Evolutionary conservation across 768 basidiomycete genomes (phyloP).

Genomic region (Boletus rubropictus): DNA sequence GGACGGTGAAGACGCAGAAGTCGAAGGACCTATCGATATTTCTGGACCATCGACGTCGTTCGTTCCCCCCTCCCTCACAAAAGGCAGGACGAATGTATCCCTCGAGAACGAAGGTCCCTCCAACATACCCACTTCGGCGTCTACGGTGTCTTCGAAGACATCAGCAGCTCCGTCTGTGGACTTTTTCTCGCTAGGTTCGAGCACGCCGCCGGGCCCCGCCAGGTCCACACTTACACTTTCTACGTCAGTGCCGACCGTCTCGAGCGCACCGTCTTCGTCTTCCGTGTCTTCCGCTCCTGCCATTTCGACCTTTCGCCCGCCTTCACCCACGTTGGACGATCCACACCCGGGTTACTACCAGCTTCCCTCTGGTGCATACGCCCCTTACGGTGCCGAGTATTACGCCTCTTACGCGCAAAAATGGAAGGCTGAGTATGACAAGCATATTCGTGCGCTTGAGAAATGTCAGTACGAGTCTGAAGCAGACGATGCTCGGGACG

Average conservation of each 20-base stretch:
- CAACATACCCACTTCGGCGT: constrained; percentile 3
- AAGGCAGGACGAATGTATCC: constrained; percentile 55
- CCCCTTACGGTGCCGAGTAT: constrained; percentile 63
- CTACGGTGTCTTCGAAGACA: constrained; percentile 4
- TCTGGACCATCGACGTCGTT: constrained; percentile 40
- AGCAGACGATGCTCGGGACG: constrained; percentile 43
- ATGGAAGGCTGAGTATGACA: constrained; percentile 71
- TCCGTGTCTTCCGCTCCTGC: constrained; percentile 61
- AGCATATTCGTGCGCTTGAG: constrained; percentile 66
- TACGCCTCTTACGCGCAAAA: constrained; percentile 63
- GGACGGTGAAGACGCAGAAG: constrained; percentile 7
- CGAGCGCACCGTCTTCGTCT: constrained; percentile 49
- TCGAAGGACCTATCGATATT: not conserved
- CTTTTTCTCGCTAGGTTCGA: constrained; percentile 62
- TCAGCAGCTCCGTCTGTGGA: constrained; percentile 41
- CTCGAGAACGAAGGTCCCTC: constrained; percentile 36
- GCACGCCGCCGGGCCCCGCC: not conserved
- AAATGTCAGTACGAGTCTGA: constrained; percentile 55
- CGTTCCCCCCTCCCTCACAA: constrained; percentile 52
- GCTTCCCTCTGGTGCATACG: constrained; percentile 76
- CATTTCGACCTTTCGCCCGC: constrained; percentile 62
- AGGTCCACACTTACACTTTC: constrained; percentile 3
- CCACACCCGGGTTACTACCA: constrained; percentile 86
- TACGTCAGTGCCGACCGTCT: not conserved
- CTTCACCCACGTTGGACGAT: constrained; percentile 68